A percentile compares a stretch with the other conserved stretches of the same genome.
phyloP scores from a whole-genome alignment of 192 early-diverging fungal genomes.

The Powellomyces hirtus region DNA sequence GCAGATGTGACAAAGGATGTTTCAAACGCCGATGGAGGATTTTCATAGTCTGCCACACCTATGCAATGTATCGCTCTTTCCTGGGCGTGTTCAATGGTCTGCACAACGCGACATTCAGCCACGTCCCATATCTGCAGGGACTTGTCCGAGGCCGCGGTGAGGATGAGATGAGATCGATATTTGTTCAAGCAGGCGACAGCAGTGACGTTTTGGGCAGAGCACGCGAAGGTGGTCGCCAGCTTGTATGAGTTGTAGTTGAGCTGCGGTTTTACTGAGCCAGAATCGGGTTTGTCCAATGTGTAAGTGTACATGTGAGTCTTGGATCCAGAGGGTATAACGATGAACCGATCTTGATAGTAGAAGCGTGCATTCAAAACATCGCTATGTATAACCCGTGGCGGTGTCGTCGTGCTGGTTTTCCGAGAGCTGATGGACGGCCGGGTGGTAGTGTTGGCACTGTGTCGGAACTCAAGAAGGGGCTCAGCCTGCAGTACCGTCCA shows the following conservation, averaged over 20 bases:
- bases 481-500: slow-evolving; percentile 20
- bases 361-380: slow-evolving; percentile 22
- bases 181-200: slow-evolving; percentile 21
- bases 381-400: background rate
- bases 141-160: slow-evolving; percentile 25
- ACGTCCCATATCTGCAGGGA: slow-evolving; percentile 24
- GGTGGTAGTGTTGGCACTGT: background rate
- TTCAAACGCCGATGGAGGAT: background rate
- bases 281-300: slow-evolving; percentile 7
- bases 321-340: slow-evolving; percentile 7
- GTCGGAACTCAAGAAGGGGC: slow-evolving; percentile 14
- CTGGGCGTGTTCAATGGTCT: slow-evolving; percentile 3
- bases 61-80: slow-evolving; percentile 15
- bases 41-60: slow-evolving; percentile 10
- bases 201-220: slow-evolving; percentile 11
- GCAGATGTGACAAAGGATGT: slow-evolving; percentile 11
- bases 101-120: background rate
- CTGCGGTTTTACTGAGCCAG: slow-evolving; percentile 14
- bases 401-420: background rate
- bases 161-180: slow-evolving; percentile 1
- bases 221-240: background rate
- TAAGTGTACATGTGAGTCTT: slow-evolving; percentile 7
- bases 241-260: slow-evolving; percentile 21
- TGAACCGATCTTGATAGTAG: slow-evolving; percentile 15
- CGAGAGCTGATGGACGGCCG: background rate